A percentile compares a stretch with the other conserved stretches of the same genome.
These are phyloP conservation scores for Parastagonospora avenae DNA, from an alignment of 2,329 filamentous ascomycete species.

Conservation along the genomic window DNA sequence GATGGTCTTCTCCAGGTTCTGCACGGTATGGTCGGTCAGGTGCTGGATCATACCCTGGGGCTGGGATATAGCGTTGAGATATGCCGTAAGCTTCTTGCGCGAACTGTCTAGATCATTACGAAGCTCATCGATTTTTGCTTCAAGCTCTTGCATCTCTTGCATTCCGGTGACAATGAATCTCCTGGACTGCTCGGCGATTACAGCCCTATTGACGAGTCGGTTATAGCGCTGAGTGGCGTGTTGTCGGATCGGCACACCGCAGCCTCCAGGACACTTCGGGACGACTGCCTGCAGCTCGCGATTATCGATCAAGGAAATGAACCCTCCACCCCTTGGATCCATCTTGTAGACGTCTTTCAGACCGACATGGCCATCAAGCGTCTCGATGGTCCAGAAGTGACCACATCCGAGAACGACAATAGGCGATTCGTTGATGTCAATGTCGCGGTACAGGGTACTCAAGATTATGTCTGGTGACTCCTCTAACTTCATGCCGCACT, in stretches of 20 bases:
- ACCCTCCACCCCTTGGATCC: slow-evolving; percentile 17
- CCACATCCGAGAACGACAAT: slow-evolving; percentile 33
- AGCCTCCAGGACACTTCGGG: slow-evolving; percentile 44
- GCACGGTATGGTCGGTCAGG: not conserved
- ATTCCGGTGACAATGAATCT: slow-evolving; percentile 41
- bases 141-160: slow-evolving; percentile 31
- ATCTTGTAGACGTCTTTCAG: slow-evolving; percentile 31
- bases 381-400: slow-evolving; percentile 41
- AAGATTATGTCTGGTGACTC: slow-evolving; percentile 33
- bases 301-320: slow-evolving; percentile 32
- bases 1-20: slow-evolving; percentile 7
- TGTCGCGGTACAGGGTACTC: slow-evolving; percentile 25
- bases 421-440: slow-evolving; percentile 35
- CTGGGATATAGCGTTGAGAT: not conserved
- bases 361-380: slow-evolving; percentile 33
- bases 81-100: slow-evolving; percentile 5
- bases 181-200: slow-evolving; percentile 47
- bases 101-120: slow-evolving; percentile 23
- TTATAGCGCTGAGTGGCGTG: slow-evolving; percentile 45
- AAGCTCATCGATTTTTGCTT: slow-evolving; percentile 16
- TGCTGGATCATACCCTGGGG: not conserved
- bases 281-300: slow-evolving; percentile 25
- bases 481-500: slow-evolving; percentile 23
- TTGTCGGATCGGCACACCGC: slow-evolving; percentile 39
- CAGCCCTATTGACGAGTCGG: slow-evolving; percentile 43